Evolutionary conservation across 2,329 filamentous ascomycete species (phyloP), one percentile per base, ranked within the genome.

Genomic region (Fusarium sp.): DNA sequence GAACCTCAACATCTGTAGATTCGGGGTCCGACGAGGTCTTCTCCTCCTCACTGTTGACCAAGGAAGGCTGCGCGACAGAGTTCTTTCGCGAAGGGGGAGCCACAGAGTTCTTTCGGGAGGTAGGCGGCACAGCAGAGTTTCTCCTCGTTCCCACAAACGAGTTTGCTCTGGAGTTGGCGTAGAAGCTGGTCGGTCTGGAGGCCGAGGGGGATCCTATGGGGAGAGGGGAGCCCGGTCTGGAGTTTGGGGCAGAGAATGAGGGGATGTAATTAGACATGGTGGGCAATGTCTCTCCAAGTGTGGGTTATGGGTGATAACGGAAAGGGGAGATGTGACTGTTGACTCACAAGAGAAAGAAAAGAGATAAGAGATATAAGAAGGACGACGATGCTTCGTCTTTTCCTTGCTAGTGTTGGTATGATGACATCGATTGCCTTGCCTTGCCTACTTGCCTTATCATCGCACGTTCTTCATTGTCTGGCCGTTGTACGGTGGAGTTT

Each of bases 181-280:
- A 72, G 59, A 72, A 72, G 27, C 70, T 72, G 16, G 70, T 72
- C 10, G 70, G 70, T 40, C 70, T 63, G 1, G 69, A 72, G 8
- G 56, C 70, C 8, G 66, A 70, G 22, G 70, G 69, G 2, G 70
- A 72, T 24, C 44, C 70, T 11, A 71, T 32, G 16, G 70, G 69
- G 7, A 66, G 44, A 30, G 70, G 69, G 25, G 70, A 72, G 11
- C 58, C 58, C 11, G 70, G 70, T 62, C 70, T 72, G 15, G 70
- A 72, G 13, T 65, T 64, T 38, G 70, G 70, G 25, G 70, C 70
- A 53, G 70, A 72, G 45, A 72, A 72, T 3, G 70, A 72, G 2
- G 70, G 70, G 45, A 72, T 65, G 48, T 72, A 72, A 55, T 72
- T 65, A 38, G 70, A 72, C 70, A 72, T 72, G 51, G 41, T 58